Conservation (phyloP, 176 grass and related monocot genomes). For the Panicum miliaceum region DNA sequence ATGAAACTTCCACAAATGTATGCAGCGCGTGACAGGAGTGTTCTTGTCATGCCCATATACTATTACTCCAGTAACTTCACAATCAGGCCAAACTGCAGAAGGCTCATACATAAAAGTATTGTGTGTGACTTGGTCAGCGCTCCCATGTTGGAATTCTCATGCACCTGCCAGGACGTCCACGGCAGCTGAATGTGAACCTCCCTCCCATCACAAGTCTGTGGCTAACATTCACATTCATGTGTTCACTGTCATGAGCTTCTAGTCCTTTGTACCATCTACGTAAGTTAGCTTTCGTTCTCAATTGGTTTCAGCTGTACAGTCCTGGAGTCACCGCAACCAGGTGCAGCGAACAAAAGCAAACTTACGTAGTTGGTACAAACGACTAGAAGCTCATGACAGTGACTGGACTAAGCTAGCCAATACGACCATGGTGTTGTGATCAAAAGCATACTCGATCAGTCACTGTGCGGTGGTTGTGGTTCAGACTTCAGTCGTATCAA, state of each 20-base stretch:
- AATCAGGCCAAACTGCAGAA: background rate
- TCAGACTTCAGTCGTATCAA: background rate
- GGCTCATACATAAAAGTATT: background rate
- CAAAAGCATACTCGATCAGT: background rate
- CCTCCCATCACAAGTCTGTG: background rate
- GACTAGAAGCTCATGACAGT: background rate
- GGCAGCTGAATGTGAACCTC: background rate
- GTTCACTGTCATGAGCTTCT: no score
- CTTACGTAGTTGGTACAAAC: background rate
- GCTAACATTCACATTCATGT: no score
- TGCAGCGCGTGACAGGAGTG: no score
- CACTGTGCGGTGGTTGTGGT: background rate
- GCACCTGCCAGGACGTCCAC: slow-evolving; percentile 22
- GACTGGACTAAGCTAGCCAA: slow-evolving; percentile 3
- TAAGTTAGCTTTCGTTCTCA: background rate
- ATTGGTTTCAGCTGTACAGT: background rate
- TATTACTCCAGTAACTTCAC: background rate
- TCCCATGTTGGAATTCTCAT: background rate
- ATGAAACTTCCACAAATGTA: no score
- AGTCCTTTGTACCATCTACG: no score
- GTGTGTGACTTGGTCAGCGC: background rate
- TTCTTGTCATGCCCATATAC: no score
- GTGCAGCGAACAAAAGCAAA: background rate
- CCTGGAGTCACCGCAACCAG: background rate
- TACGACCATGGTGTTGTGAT: background rate